A percentile compares a stretch with the other conserved stretches of the same genome.
Conservation (phyloP, 768 basidiomycete genomes). For the Pisolithus tinctorius region DNA sequence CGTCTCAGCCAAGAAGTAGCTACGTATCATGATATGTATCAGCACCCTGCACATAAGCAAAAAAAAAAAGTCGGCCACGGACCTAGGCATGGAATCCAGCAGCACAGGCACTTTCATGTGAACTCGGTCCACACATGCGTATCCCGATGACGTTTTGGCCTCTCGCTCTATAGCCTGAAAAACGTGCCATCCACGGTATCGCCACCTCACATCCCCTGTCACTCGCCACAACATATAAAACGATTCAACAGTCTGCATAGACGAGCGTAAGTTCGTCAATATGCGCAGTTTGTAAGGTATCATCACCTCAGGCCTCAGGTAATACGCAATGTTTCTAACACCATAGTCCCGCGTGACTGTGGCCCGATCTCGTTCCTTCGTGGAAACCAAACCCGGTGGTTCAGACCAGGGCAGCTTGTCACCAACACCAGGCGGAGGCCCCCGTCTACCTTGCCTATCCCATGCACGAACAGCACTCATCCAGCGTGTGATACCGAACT, state of each 20-base stretch:
- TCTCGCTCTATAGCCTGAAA: conserved; percentile 60
- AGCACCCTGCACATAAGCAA: background rate
- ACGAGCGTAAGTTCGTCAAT: background rate
- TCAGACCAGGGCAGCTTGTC: conserved; percentile 28
- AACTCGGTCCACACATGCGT: conserved; percentile 50
- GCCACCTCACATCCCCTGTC: conserved; percentile 63
- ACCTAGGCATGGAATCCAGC: conserved; percentile 73
- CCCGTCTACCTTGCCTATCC: conserved; percentile 39
- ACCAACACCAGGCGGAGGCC: conserved; percentile 48
- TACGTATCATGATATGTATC: conserved; percentile 10
- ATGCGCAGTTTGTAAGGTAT: background rate
- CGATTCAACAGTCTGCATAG: conserved; percentile 59
- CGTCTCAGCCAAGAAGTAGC: conserved; percentile 36
- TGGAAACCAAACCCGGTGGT: conserved; percentile 13
- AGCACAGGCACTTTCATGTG: conserved; percentile 32
- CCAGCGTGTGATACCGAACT: conserved; percentile 19
- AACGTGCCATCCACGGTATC: conserved; percentile 63
- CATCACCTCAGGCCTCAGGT: conserved; percentile 66
- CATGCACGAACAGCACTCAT: conserved; percentile 36
- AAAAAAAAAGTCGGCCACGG: conserved; percentile 8
- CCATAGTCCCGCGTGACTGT: conserved; percentile 46
- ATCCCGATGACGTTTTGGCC: conserved; percentile 54
- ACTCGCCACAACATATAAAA: conserved; percentile 65
- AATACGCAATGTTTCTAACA: conserved; percentile 39
- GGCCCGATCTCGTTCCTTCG: conserved; percentile 15